These are phyloP conservation scores for Scedosporium apiospermum DNA, from an alignment of 2,329 filamentous ascomycete species.

Conservation along the genomic window DNA sequence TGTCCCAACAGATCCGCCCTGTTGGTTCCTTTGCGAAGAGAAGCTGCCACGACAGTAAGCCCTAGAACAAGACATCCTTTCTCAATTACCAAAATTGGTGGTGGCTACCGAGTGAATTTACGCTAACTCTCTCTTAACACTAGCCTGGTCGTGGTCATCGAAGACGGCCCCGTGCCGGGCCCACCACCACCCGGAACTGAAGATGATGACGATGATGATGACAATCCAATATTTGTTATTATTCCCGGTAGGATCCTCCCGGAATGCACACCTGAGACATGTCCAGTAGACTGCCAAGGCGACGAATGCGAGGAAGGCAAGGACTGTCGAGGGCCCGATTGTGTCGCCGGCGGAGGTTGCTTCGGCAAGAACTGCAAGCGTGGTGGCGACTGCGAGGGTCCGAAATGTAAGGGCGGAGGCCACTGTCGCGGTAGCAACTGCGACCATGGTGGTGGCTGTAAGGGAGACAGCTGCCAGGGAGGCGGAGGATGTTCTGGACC, in stretches of 20 bases:
- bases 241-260: neutral
- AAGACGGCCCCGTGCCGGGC: neutral
- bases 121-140: too few species aligned
- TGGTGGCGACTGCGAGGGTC: conserved; percentile 8
- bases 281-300: neutral
- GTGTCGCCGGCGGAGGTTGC: conserved; percentile 4
- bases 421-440: neutral
- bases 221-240: neutral
- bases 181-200: neutral
- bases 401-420: neutral
- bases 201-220: neutral
- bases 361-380: conserved; percentile 3
- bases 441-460: neutral
- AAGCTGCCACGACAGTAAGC: neutral
- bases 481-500: neutral
- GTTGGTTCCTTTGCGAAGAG: neutral
- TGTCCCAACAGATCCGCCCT: neutral
- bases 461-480: neutral
- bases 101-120: too few species aligned
- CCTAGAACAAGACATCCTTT: too few species aligned
- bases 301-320: conserved; percentile 5
- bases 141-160: neutral
- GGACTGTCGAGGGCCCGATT: conserved; percentile 6
- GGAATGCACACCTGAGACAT: neutral
- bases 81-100: too few species aligned